phyloP scores from a whole-genome alignment of 1,139 yeast genomes.

The Blastobotrys illinoisensis region DNA sequence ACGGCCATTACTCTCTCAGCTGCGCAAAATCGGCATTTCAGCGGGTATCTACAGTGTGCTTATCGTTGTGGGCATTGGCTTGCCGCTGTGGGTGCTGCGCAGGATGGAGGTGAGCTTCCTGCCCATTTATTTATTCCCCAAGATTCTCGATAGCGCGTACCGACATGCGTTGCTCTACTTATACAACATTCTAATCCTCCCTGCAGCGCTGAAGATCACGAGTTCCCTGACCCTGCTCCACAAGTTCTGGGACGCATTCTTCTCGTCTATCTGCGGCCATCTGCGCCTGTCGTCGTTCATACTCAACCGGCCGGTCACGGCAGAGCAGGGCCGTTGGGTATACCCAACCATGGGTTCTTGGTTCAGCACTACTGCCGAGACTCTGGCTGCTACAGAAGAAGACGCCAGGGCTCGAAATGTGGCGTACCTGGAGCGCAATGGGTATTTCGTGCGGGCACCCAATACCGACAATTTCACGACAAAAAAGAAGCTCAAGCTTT shows the following conservation, averaged over 20 bases:
- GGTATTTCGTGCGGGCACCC: slow-evolving; percentile 81
- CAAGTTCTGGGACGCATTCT: slow-evolving; percentile 58
- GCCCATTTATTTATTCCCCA: slow-evolving; percentile 24
- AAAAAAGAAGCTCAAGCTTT: slow-evolving; percentile 55
- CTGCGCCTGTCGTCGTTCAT: slow-evolving; percentile 76
- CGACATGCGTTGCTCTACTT: slow-evolving; percentile 4
- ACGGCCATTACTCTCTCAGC: slow-evolving; percentile 64
- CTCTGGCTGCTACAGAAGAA: slow-evolving; percentile 49
- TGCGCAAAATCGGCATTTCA: slow-evolving; percentile 68
- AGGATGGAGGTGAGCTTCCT: slow-evolving; percentile 29
- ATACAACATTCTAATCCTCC: slow-evolving; percentile 10
- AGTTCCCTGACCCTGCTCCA: slow-evolving; percentile 20
- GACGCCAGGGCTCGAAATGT: slow-evolving; percentile 36
- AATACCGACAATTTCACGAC: slow-evolving; percentile 65
- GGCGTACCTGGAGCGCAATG: slow-evolving; percentile 49
- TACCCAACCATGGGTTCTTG: slow-evolving; percentile 51
- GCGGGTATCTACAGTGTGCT: slow-evolving; percentile 71
- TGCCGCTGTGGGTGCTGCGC: slow-evolving; percentile 51
- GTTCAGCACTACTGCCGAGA: slow-evolving; percentile 50
- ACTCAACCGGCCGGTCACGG: slow-evolving; percentile 58
- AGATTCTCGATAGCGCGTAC: slow-evolving; percentile 3
- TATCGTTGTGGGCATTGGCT: slow-evolving; percentile 70
- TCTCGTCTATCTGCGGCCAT: slow-evolving; percentile 50
- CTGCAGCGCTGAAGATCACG: slow-evolving; percentile 25
- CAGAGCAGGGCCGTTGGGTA: slow-evolving; percentile 55